Evolutionary conservation across 2,329 filamentous ascomycete species (phyloP), one percentile per base, ranked within the genome.

Genomic region (Geosmithia morbida): DNA sequence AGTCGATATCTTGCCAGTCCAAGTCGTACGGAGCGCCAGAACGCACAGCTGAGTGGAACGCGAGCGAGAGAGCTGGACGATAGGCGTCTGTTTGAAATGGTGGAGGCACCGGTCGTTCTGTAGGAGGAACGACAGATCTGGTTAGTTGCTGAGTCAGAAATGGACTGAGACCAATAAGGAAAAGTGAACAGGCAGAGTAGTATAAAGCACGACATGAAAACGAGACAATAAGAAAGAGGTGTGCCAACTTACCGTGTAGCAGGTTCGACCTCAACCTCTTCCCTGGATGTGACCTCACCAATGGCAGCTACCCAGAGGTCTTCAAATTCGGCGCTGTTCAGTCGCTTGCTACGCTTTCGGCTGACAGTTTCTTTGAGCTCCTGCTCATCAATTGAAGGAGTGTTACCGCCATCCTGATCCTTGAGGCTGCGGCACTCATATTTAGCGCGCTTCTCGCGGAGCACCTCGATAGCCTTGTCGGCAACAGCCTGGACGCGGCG

Each of bases 301-400:
- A 89, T 75, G 2, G 85, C 85, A 51, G 77, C 77, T 26, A 71
- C 69, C 78, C 85, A 92, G 7, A 98, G 76, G 49, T 95, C 87
- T 54, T 97, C 87, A 58, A 98, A 96, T 60, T 97, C 90, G 41
- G 84, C 75, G 57, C 88, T 81, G 53, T 75, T 85, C 77, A 96
- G 86, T 52, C 83, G 81, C 68, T 85, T 90, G 61, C 81, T 85
- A 52, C 84, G 79, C 69, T 85, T 86, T 54, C 80, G 77, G 55
- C 75, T 77, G 52, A 96, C 80, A 48, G 79, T 76, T 52, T 83
- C 70, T 68, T 90, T 95, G 51, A 97, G 69, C 47, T 87, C 83
- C 26, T 80, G 75, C 54, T 89, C 86, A 29, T 72, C 70, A 16
- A 78, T 71, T 3, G 68, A 66, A 2, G 85, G 78, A 4, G 74